Percentiles rank a stretch among this genome's conserved stretches.
These are phyloP conservation scores for Metarhizium anisopliae DNA, from an alignment of 2,329 filamentous ascomycete genomes.

Conservation along the genomic window DNA sequence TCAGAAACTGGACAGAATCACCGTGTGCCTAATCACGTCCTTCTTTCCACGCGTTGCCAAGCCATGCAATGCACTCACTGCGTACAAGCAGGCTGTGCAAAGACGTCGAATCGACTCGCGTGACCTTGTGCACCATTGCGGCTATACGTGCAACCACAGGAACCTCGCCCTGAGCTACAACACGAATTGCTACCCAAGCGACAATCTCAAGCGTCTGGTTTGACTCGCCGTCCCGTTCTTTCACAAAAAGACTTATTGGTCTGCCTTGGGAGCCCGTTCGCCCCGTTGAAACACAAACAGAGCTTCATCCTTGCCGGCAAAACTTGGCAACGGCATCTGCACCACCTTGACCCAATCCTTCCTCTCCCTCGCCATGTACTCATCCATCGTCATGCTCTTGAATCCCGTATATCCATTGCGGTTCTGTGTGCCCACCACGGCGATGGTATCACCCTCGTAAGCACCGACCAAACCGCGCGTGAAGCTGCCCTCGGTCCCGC, in stretches of 20 bases:
- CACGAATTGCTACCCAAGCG: not conserved
- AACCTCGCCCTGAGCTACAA: not conserved
- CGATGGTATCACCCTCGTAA: constrained; percentile 54
- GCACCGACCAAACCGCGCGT: constrained; percentile 52
- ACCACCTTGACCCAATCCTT: constrained; percentile 48
- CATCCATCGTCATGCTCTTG: constrained; percentile 50
- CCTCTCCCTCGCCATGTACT: constrained; percentile 54
- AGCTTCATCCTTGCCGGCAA: constrained; percentile 69
- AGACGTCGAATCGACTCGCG: not conserved
- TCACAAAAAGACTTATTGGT: not conserved
- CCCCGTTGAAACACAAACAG: constrained; percentile 56
- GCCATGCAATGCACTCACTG: not conserved
- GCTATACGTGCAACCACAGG: not conserved
- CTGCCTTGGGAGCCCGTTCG: constrained; percentile 21
- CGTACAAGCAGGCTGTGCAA: not conserved
- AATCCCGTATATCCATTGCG: constrained; percentile 67
- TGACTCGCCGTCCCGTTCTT: no score
- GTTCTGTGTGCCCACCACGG: constrained; percentile 70
- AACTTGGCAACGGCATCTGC: constrained; percentile 62
- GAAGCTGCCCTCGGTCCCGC: constrained; percentile 52
- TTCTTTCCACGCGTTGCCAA: not conserved
- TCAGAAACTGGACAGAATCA: not conserved
- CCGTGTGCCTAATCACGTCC: not conserved
- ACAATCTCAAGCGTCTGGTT: not conserved
- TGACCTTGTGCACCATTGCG: not conserved